A percentile compares a stretch with the other conserved stretches of the same genome.
Evolutionary conservation across 192 early-diverging fungal species (phyloP).

Genomic region (Coemansia sp.): DNA sequence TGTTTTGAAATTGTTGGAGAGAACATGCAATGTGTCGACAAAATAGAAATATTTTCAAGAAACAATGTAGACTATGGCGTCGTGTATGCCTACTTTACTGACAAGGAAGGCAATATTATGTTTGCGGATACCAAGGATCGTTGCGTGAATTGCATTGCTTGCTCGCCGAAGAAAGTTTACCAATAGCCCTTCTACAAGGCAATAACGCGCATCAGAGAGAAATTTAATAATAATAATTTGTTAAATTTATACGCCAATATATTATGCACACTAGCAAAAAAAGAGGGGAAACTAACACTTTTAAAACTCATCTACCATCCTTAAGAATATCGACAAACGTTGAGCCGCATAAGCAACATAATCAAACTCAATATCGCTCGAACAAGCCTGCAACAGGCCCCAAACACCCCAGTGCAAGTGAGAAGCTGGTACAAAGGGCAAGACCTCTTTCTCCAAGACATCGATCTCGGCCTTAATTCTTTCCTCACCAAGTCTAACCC

Average conservation of each 20-base stretch:
- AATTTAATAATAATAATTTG: too few relatives aligned
- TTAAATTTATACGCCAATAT: not conserved
- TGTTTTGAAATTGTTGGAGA: not conserved
- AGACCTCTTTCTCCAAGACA: slow-evolving; percentile 35
- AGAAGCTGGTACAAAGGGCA: slow-evolving; percentile 42
- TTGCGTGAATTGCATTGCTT: not conserved
- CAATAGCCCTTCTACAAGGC: too few relatives aligned
- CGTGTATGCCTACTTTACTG: not conserved
- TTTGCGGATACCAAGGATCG: not conserved
- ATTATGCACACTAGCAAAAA: not conserved
- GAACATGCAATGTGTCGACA: not conserved
- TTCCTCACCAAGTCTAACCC: slow-evolving; percentile 25
- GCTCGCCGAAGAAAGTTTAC: not conserved
- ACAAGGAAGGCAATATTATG: not conserved
- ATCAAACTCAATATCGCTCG: slow-evolving; percentile 81
- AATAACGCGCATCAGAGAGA: too few relatives aligned
- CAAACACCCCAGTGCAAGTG: slow-evolving; percentile 83
- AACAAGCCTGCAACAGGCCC: slow-evolving; percentile 75
- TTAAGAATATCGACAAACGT: slow-evolving; percentile 57
- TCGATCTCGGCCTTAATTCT: slow-evolving; percentile 28
- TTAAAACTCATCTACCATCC: slow-evolving; percentile 24
- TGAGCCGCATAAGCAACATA: slow-evolving; percentile 71
- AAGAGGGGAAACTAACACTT: not conserved
- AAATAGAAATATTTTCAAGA: not conserved
- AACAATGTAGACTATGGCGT: not conserved